Conservation (phyloP, 108 stramenopile genomes). For the Nitzschia palea region DNA sequence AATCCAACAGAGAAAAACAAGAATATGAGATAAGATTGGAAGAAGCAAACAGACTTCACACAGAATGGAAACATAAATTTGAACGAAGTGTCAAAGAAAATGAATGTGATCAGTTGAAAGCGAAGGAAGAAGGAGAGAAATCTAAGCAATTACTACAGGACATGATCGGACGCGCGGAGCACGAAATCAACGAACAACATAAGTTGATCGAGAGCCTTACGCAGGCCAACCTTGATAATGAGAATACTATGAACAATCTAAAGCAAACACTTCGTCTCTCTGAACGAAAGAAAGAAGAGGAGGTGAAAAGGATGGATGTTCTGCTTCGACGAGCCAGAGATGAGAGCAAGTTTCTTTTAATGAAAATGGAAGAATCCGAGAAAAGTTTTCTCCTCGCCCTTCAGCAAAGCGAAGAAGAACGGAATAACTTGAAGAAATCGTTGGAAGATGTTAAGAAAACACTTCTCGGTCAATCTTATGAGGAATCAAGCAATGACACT, state of each 20-base stretch:
- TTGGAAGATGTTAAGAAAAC: conserved; percentile 11
- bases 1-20: not conserved
- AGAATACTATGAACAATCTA: not conserved
- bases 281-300: not conserved
- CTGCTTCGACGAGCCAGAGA: conserved; percentile 3
- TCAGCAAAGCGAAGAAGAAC: conserved; percentile 2
- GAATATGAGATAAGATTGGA: not conserved
- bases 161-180: conserved; percentile 5
- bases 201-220: conserved; percentile 2
- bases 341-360: not conserved
- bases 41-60: not conserved
- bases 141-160: conserved; percentile 17
- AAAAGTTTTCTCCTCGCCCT: not conserved
- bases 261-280: not conserved
- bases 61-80: not conserved
- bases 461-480: not conserved
- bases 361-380: conserved; percentile 2
- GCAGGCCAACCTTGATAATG: conserved; percentile 4
- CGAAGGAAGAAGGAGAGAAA: conserved; percentile 5
- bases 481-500: not conserved
- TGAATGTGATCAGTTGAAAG: not conserved
- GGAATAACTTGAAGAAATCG: not conserved
- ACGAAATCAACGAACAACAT: conserved; percentile 10
- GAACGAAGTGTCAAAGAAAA: conserved; percentile 8
- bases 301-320: not conserved